Percentiles rank a stretch among this genome's conserved stretches.
Conservation (phyloP, 805 yeast genomes). For the Candida oleophila region DNA sequence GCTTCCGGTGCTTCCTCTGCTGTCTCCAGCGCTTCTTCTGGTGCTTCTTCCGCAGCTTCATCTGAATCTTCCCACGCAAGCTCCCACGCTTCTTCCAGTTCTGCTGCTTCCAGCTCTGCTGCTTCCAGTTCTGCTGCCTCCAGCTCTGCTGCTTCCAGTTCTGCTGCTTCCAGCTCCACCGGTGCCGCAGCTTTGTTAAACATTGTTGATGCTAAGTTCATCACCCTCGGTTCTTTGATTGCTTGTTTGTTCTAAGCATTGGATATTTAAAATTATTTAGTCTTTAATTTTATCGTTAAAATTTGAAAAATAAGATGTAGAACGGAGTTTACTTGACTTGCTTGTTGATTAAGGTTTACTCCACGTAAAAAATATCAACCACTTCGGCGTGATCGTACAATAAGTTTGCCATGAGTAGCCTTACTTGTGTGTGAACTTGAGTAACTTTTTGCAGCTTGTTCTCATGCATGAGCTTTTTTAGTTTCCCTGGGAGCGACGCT, state of each 20-base stretch:
- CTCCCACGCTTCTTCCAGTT: constrained; percentile 1
- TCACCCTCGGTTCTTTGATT: constrained; percentile 1
- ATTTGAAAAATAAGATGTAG: too few species aligned
- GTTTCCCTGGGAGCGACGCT: too few species aligned
- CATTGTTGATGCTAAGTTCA: background rate
- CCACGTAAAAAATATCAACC: too few species aligned
- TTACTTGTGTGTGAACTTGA: too few species aligned
- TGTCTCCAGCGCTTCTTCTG: background rate
- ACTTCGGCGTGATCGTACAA: too few species aligned
- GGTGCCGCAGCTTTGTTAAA: background rate
- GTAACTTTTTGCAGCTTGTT: too few species aligned
- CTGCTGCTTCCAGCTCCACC: background rate
- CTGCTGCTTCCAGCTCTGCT: constrained; percentile 3
- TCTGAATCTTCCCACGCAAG: background rate
- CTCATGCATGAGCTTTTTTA: too few species aligned
- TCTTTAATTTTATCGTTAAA: too few species aligned
- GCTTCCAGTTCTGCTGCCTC: background rate
- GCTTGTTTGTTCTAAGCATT: background rate
- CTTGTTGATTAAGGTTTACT: too few species aligned
- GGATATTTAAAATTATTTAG: background rate
- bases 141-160: background rate
- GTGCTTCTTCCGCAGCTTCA: background rate
- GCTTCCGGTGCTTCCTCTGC: background rate
- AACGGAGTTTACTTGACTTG: too few species aligned
- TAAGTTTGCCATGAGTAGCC: too few species aligned